Base-by-base conservation (phyloP, 1,284 basidiomycete genomes). In the Rhodotorula sp. region DNA sequence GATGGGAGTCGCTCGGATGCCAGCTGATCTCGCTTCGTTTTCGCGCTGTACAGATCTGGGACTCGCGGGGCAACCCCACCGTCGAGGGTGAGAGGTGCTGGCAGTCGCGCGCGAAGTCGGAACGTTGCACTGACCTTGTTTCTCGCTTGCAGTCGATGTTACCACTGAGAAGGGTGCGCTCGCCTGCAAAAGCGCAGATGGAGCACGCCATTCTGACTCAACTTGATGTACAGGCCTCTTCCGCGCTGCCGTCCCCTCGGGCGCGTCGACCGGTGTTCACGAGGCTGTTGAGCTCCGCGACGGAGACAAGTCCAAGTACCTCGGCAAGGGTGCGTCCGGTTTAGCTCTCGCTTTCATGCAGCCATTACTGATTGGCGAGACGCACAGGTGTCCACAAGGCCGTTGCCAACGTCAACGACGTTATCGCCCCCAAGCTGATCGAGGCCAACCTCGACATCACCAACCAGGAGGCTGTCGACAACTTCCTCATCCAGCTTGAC, bases 261-360 rank as follows among this genome's bases (percentile, higher is more conserved):
- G 96, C 82, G 96, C 96, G 61, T 99, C 95, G 71, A 99, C 95
- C 68, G 96, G 96, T 85, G 85, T 93, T 77, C 93, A 99, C 83
- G 96, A 99, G 84, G 96, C 96, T 75, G 92, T 96, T 76, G 96
- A 99, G 85, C 90, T 99, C 81, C 92, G 96, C 77, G 96, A 99
- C 83, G 90, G 90, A 74, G 95, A 94, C 85, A 95, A 95, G 84
- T 84, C 84, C 78, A 86, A 86, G 78, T 99, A 97, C 82, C 87
- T 97, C 79, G 96, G 96, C 81, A 99, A 99, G 85, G 94, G 93
- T 90, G 77, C 72, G 84, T 68, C 58, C 17, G 24, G 15, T 51
- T 61, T 24, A 54, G 51, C 44, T 15, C 20, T 20, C 54, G 5
- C 4, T 8, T 11, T 0, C 19, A n/a, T 1, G 30, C 27, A 15